Percentiles rank a stretch among this genome's conserved stretches.
Evolutionary conservation across 1,284 basidiomycete genomes (phyloP).

Genomic region (Malassezia japonica): DNA sequence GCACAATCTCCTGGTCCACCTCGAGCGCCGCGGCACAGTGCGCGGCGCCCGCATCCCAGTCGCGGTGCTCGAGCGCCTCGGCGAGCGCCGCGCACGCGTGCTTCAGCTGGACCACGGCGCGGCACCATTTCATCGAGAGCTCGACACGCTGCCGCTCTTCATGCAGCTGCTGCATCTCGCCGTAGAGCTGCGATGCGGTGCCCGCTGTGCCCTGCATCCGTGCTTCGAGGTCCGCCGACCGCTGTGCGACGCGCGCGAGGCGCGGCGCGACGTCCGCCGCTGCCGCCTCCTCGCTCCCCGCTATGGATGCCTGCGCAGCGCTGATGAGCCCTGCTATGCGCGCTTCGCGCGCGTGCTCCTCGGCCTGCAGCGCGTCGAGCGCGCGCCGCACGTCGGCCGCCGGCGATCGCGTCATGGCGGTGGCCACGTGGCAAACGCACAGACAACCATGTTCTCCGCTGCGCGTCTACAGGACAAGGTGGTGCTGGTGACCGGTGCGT

Average conservation of each 20-base stretch:
- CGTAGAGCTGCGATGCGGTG: conserved; percentile 80
- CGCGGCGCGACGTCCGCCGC: conserved; percentile 57
- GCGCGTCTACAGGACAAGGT: conserved; percentile 62
- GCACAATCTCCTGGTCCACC: conserved; percentile 65
- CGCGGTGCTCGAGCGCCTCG: conserved; percentile 66
- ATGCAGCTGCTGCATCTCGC: conserved; percentile 73
- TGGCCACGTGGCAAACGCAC: conserved; percentile 1
- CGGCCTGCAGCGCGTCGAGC: conserved; percentile 1
- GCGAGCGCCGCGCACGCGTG: conserved; percentile 70
- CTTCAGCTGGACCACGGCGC: conserved; percentile 80
- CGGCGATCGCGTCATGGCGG: background rate
- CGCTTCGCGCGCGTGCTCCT: background rate
- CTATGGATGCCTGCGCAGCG: background rate
- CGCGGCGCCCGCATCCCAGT: conserved; percentile 89
- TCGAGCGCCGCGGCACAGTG: conserved; percentile 83
- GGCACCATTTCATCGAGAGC: conserved; percentile 72
- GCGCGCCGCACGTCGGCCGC: conserved; percentile 9
- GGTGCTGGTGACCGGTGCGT: conserved; percentile 75
- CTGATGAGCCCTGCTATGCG: background rate
- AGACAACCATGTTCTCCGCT: conserved; percentile 25
- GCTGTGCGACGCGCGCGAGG: conserved; percentile 58
- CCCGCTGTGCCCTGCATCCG: conserved; percentile 63
- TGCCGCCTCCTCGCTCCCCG: background rate
- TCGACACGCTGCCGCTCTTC: conserved; percentile 79
- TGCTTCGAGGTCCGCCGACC: conserved; percentile 57